A percentile compares a stretch with the other conserved stretches of the same genome.
Evolutionary conservation across 2,329 filamentous ascomycete genomes (phyloP).

Genomic region (Claviceps africana): DNA sequence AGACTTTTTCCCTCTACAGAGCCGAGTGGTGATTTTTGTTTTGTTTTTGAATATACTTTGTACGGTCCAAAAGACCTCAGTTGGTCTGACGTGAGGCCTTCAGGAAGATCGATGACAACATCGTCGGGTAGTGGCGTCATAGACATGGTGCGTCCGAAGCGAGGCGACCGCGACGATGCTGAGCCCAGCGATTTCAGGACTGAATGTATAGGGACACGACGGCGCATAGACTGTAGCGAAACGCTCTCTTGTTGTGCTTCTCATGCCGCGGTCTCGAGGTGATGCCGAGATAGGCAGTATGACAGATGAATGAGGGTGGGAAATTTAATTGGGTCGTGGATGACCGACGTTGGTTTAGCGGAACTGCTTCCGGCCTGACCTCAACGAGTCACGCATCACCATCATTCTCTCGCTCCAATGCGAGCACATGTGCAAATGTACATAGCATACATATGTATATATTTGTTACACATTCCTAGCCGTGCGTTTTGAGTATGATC

Average conservation of each 20-base stretch:
- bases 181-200: neutral
- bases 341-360: neutral
- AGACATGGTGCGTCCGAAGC: neutral
- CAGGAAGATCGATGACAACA: conserved; percentile 26
- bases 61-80: conserved; percentile 33
- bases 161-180: neutral
- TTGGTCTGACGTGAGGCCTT: conserved; percentile 26
- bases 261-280: neutral
- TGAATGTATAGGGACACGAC: neutral
- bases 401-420: too few species aligned
- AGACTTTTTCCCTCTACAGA: neutral
- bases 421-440: too few species aligned
- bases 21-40: neutral
- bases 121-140: conserved; percentile 7
- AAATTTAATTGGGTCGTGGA: neutral
- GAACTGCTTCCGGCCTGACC: neutral
- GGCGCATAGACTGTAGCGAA: neutral
- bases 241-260: neutral
- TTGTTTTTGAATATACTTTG: conserved; percentile 22
- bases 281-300: neutral
- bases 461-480: too few species aligned
- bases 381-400: neutral
- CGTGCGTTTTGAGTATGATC: too few species aligned
- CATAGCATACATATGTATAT: too few species aligned
- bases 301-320: neutral